phyloP scores from a whole-genome alignment of 23 red algal genomes.

The Gracilaria caudata region DNA sequence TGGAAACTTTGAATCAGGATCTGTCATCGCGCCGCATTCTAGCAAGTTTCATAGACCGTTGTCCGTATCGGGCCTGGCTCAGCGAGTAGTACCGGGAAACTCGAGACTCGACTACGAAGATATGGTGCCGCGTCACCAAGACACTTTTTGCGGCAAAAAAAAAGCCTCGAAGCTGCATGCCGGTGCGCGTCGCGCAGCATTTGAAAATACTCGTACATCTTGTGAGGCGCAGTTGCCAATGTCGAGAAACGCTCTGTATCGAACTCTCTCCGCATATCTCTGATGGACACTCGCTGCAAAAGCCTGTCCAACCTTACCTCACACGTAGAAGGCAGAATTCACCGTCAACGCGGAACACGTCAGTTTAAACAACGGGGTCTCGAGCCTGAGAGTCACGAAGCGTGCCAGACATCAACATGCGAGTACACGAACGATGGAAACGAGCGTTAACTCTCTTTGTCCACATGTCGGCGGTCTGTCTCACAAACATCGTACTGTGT shows the following conservation, averaged over 20 bases:
- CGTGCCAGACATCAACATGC: conserved; percentile 29
- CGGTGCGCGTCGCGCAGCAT: conserved; percentile 7
- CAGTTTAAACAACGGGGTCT: conserved; percentile 8
- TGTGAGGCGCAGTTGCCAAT: not conserved
- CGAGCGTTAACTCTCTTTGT: conserved; percentile 23
- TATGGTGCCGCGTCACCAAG: conserved; percentile 17
- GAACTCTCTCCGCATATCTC: not conserved
- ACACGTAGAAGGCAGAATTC: conserved; percentile 28
- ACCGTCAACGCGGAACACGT: conserved; percentile 28
- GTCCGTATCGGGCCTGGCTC: not conserved
- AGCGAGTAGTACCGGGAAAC: not conserved
- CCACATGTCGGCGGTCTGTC: conserved; percentile 38
- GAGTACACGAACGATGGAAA: conserved; percentile 23
- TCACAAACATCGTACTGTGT: conserved; percentile 34
- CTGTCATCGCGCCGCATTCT: conserved; percentile 21
- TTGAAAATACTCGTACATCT: conserved; percentile 7
- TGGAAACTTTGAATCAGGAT: conserved; percentile 15
- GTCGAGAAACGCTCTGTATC: not conserved
- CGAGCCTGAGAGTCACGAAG: conserved; percentile 14
- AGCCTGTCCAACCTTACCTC: conserved; percentile 42
- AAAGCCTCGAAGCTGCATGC: not conserved
- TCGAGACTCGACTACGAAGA: conserved; percentile 2
- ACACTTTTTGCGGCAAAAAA: not conserved
- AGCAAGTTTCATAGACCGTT: not conserved
- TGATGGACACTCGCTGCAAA: conserved; percentile 19